A percentile compares a stretch with the other conserved stretches of the same genome.
phyloP scores from a whole-genome alignment of 768 basidiomycete species.

The Amanita fuliginea region DNA sequence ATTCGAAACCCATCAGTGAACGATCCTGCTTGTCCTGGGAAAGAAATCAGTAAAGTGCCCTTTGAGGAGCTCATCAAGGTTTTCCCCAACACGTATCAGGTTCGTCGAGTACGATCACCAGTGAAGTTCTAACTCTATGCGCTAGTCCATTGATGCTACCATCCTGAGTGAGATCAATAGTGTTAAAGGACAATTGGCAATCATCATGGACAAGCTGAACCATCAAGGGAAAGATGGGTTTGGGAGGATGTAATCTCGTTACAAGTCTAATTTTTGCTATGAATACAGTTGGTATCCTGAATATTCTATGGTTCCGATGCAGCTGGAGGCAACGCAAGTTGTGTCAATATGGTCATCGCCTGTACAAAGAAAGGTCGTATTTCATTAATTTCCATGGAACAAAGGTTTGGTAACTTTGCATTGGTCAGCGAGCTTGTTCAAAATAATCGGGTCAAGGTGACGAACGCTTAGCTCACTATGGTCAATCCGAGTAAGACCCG shows the following conservation, averaged over 20 bases:
- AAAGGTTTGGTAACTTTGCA: conserved; percentile 68
- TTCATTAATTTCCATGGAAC: conserved; percentile 90
- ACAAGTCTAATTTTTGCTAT: not conserved
- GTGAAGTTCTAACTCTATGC: not conserved
- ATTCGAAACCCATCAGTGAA: conserved; percentile 52
- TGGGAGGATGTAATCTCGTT: conserved; percentile 1
- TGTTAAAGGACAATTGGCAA: conserved; percentile 36
- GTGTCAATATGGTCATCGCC: conserved; percentile 49
- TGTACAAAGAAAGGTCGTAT: conserved; percentile 82
- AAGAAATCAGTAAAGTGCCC: conserved; percentile 58
- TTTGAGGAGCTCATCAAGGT: conserved; percentile 60
- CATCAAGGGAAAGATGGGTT: conserved; percentile 3
- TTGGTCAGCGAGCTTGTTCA: not conserved
- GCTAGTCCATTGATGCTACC: conserved; percentile 59
- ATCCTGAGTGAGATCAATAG: conserved; percentile 54
- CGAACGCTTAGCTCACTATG: conserved; percentile 72
- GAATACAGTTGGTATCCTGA: not conserved
- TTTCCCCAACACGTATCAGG: conserved; percentile 66
- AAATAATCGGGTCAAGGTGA: conserved; percentile 6
- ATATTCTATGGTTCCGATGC: not conserved
- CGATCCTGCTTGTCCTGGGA: conserved; percentile 38
- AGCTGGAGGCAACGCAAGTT: not conserved
- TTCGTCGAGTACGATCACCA: conserved; percentile 21
- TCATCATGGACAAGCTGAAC: conserved; percentile 26
- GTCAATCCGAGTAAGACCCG: conserved; percentile 73